Percentiles rank a stretch among this genome's conserved stretches.
Evolutionary conservation across 331 rosid genomes (phyloP).

Genomic region (Cydonia oblonga): DNA sequence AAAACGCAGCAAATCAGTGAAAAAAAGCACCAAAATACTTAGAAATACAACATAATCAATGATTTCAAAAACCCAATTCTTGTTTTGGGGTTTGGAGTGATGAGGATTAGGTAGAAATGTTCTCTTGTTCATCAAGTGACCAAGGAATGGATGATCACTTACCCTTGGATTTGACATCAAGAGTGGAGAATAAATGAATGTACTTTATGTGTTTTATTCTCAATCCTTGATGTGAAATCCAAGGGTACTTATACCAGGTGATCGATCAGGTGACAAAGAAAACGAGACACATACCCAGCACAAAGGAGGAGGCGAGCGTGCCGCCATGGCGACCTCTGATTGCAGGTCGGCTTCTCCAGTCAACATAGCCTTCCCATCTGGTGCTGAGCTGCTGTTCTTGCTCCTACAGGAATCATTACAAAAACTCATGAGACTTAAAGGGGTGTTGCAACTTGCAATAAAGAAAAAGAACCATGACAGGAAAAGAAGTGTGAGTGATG

Average conservation of each 20-base stretch:
- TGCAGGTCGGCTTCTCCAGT: conserved; percentile 77
- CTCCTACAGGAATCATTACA: conserved; percentile 7
- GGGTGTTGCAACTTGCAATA: not conserved
- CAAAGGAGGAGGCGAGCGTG: conserved; percentile 77
- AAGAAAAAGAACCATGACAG: not conserved
- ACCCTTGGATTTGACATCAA: not conserved
- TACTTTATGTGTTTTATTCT: not conserved
- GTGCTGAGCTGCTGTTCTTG: conserved; percentile 24
- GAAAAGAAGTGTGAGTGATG: not conserved
- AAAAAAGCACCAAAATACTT: not conserved
- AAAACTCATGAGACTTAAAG: not conserved
- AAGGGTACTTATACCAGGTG: not conserved
- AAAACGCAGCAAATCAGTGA: not conserved
- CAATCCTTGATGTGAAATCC: not conserved
- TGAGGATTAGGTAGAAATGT: not conserved
- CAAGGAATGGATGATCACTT: not conserved
- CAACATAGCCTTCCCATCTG: conserved; percentile 80
- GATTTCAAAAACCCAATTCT: not conserved
- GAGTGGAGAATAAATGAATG: not conserved
- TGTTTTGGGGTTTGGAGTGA: not conserved
- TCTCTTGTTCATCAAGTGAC: not conserved
- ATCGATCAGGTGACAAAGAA: no score
- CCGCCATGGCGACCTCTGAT: conserved; percentile 73
- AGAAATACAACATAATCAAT: not conserved
- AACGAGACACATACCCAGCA: conserved; percentile 39